A percentile compares a stretch with the other conserved stretches of the same genome.
These are phyloP conservation scores for Lepidium didymum DNA, from an alignment of 345 rosid species.

Conservation along the genomic window DNA sequence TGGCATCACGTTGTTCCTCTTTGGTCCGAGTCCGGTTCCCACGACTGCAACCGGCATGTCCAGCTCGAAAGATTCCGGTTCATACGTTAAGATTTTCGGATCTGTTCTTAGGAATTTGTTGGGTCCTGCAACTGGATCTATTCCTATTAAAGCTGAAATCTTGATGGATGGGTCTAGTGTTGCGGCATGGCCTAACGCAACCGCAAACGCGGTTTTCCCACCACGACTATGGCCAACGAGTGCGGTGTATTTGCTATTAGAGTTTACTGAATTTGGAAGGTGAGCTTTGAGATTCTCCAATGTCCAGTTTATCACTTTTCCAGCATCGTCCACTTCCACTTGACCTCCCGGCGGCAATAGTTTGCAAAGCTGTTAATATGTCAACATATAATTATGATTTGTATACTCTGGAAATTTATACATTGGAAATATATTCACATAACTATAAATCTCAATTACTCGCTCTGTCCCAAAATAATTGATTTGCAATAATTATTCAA, in stretches of 20 bases:
- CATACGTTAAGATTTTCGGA: conserved; percentile 17
- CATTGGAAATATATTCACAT: background rate
- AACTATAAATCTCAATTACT: too few species aligned
- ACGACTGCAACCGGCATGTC: conserved; percentile 23
- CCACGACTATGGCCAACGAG: conserved; percentile 28
- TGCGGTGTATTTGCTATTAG: conserved; percentile 4
- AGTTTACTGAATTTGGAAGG: conserved; percentile 14
- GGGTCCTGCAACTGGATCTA: conserved; percentile 25
- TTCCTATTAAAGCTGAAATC: conserved; percentile 24
- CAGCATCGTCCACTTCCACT: conserved; percentile 26
- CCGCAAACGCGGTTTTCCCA: conserved; percentile 26
- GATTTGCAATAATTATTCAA: too few species aligned
- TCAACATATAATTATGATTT: background rate
- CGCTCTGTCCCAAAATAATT: too few species aligned
- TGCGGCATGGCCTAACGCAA: conserved; percentile 24
- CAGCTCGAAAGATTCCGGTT: conserved; percentile 25
- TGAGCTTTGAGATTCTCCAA: conserved; percentile 1
- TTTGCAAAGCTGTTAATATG: conserved; percentile 15
- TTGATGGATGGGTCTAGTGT: conserved; percentile 17
- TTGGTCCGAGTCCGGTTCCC: conserved; percentile 26
- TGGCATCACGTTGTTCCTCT: background rate
- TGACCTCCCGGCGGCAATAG: conserved; percentile 21
- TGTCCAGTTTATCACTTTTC: conserved; percentile 21
- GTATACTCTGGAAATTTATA: background rate
- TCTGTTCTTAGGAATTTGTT: background rate